Conservation (phyloP, 2,329 filamentous ascomycete genomes). For the Albifimbria verrucaria region DNA sequence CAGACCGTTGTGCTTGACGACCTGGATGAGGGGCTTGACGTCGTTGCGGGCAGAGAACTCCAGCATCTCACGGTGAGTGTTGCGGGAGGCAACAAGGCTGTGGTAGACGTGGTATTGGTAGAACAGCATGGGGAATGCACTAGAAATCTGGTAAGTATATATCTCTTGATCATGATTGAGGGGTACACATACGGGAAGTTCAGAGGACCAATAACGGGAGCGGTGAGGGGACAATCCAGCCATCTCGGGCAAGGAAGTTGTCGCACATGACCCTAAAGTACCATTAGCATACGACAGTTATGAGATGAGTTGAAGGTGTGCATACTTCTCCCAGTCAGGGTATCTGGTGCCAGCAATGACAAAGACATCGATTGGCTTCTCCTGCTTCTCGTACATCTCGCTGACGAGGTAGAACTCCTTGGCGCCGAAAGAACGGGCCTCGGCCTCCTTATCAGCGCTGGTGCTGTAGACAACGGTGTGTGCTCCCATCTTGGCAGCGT, state of each 20-base stretch:
- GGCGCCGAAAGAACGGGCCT: constrained; percentile 20
- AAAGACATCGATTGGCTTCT: background rate
- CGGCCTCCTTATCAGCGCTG: constrained; percentile 19
- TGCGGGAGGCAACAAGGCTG: constrained; percentile 1
- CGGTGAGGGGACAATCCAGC: background rate
- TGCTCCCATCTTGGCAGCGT: constrained; percentile 61
- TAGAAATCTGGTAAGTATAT: background rate
- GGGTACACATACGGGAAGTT: background rate
- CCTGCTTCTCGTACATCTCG: constrained; percentile 7
- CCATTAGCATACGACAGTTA: background rate
- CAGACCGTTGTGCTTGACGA: background rate
- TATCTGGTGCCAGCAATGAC: constrained; percentile 1
- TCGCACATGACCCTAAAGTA: background rate
- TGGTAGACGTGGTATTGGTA: background rate
- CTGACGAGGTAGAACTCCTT: constrained; percentile 17
- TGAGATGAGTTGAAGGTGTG: background rate
- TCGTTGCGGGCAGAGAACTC: constrained; percentile 3
- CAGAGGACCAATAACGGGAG: background rate
- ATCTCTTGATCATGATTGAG: background rate
- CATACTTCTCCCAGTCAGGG: constrained; percentile 5
- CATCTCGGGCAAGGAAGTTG: background rate
- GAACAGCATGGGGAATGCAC: background rate
- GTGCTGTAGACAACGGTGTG: constrained; percentile 20
- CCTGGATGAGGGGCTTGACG: constrained; percentile 4
- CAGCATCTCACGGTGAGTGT: constrained; percentile 3